Percentiles rank a stretch among this genome's conserved stretches.
These are phyloP conservation scores for Geoglossum cookeanum DNA, from an alignment of 2,329 filamentous ascomycete genomes.

Conservation along the genomic window DNA sequence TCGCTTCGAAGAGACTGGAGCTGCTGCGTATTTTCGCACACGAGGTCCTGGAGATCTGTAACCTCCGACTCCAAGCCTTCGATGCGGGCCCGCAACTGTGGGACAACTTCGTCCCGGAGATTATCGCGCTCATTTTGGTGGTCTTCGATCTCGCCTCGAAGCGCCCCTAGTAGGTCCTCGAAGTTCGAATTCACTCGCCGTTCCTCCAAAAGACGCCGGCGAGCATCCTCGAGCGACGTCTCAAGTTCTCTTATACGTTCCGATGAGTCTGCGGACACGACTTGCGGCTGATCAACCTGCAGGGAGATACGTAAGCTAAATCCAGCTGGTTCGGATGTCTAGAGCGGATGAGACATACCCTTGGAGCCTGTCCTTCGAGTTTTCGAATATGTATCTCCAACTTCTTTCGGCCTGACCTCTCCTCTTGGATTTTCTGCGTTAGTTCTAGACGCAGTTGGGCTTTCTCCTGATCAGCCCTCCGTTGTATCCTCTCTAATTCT, in stretches of 20 bases:
- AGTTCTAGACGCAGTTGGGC: conserved; percentile 72
- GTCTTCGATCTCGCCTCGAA: conserved; percentile 64
- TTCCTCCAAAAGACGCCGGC: conserved; percentile 68
- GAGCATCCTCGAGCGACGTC: conserved; percentile 59
- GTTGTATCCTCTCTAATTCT: conserved; percentile 66
- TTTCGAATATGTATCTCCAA: conserved; percentile 72
- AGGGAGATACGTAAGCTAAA: neutral
- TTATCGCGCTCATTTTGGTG: conserved; percentile 81
- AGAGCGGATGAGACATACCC: conserved; percentile 4
- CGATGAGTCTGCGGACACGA: conserved; percentile 29
- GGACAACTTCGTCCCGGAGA: conserved; percentile 71
- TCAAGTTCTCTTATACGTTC: conserved; percentile 61
- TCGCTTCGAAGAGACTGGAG: conserved; percentile 49
- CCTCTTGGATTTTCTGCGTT: conserved; percentile 71
- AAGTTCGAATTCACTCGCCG: conserved; percentile 79
- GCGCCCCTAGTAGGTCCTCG: conserved; percentile 70
- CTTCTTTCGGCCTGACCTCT: conserved; percentile 53
- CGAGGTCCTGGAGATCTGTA: conserved; percentile 49
- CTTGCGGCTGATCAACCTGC: neutral
- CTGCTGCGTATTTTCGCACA: conserved; percentile 71
- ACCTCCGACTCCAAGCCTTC: conserved; percentile 63
- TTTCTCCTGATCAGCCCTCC: conserved; percentile 77
- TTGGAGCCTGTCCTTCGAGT: conserved; percentile 41
- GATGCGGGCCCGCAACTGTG: conserved; percentile 54
- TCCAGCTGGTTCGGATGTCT: conserved; percentile 6